Conservation (phyloP, 495 filamentous ascomycete genomes). For the Lentithecium fluviatile region DNA sequence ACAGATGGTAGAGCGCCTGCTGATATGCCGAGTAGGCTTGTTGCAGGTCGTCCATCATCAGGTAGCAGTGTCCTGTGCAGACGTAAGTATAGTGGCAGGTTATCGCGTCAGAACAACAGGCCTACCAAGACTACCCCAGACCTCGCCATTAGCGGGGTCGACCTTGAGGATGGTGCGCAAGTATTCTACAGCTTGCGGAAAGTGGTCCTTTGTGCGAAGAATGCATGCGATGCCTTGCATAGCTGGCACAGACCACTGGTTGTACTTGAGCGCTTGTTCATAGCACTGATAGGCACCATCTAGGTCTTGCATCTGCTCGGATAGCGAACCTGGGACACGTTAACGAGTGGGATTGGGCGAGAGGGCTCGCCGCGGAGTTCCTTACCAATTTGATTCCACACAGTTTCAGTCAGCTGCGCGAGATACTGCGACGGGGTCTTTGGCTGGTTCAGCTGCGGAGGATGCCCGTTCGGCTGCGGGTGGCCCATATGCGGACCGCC, state of each 20-base stretch:
- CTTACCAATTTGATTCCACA: slow-evolving; percentile 95
- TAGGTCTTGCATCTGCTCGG: slow-evolving; percentile 84
- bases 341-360: slow-evolving; percentile 15
- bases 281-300: slow-evolving; percentile 87
- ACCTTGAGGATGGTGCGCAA: slow-evolving; percentile 88
- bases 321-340: slow-evolving; percentile 63
- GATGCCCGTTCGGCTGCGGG: slow-evolving; percentile 35
- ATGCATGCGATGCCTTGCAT: slow-evolving; percentile 95
- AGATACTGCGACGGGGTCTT: slow-evolving; percentile 61
- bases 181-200: slow-evolving; percentile 90
- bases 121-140: slow-evolving; percentile 91
- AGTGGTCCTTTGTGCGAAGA: slow-evolving; percentile 86
- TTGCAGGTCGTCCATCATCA: slow-evolving; percentile 99
- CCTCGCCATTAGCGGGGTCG: slow-evolving; percentile 85
- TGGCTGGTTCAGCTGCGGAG: slow-evolving; percentile 51
- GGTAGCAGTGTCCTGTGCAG: slow-evolving; percentile 77
- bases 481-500: slow-evolving; percentile 34
- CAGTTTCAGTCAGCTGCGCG: slow-evolving; percentile 69
- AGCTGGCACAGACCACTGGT: slow-evolving; percentile 83
- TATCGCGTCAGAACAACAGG: not conserved
- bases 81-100: slow-evolving; percentile 13
- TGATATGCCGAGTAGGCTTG: slow-evolving; percentile 98
- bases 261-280: slow-evolving; percentile 81
- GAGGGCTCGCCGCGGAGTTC: slow-evolving; percentile 15
- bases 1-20: slow-evolving; percentile 86